These are phyloP conservation scores for Stephanodiscus minutulus DNA, from an alignment of 108 stramenopile genomes.

Conservation along the genomic window DNA sequence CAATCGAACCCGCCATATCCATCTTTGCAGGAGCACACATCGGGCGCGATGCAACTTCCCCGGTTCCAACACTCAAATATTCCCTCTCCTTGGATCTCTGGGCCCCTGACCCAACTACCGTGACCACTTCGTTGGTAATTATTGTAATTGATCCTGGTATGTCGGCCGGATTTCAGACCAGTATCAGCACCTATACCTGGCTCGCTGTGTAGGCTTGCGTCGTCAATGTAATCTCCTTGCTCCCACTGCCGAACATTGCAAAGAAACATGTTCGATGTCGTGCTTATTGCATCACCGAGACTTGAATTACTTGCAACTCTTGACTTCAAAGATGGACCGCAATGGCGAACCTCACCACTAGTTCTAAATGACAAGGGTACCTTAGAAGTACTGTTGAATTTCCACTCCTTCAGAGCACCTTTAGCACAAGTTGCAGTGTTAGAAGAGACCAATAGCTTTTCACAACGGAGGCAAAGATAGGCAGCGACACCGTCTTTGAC, in stretches of 20 bases:
- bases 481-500: constrained; percentile 5
- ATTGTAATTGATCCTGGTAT: constrained; percentile 73
- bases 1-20: constrained; percentile 84
- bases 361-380: constrained; percentile 39
- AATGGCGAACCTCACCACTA: constrained; percentile 32
- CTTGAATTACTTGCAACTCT: constrained; percentile 2
- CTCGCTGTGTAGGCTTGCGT: constrained; percentile 47
- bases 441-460: constrained; percentile 21
- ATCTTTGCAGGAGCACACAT: constrained; percentile 77
- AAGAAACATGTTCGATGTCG: constrained; percentile 59
- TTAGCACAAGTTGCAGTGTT: constrained; percentile 38
- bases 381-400: constrained; percentile 16
- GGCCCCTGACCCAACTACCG: constrained; percentile 53
- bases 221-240: constrained; percentile 81
- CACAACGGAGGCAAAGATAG: constrained; percentile 41
- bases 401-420: constrained; percentile 18
- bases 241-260: constrained; percentile 70
- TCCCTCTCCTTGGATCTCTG: constrained; percentile 69
- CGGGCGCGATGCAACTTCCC: constrained; percentile 79
- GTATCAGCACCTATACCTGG: constrained; percentile 40
- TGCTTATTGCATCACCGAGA: constrained; percentile 14
- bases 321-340: constrained; percentile 52
- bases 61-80: constrained; percentile 70
- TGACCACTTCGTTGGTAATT: constrained; percentile 56
- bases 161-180: constrained; percentile 52